Conservation (phyloP, 495 filamentous ascomycete species). For the Arthonia radiata region DNA sequence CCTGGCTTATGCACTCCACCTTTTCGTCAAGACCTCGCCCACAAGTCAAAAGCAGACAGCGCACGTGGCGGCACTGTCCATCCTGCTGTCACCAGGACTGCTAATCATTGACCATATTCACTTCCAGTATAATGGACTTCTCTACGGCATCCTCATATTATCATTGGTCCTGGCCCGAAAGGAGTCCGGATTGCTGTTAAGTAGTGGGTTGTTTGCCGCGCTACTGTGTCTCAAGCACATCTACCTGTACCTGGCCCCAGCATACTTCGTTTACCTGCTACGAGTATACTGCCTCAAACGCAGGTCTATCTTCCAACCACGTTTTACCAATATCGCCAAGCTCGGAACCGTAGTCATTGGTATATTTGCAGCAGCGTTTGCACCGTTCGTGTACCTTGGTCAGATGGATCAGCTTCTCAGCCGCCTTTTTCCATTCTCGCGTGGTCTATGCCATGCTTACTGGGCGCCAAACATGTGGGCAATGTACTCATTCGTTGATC, state of each 20-base stretch:
- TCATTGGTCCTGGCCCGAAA: slow-evolving; percentile 65
- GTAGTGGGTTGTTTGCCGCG: slow-evolving; percentile 59
- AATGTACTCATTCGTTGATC: slow-evolving; percentile 77
- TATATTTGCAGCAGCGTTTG: slow-evolving; percentile 68
- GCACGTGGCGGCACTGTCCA: slow-evolving; percentile 67
- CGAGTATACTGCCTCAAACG: slow-evolving; percentile 70
- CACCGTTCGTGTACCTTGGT: slow-evolving; percentile 61
- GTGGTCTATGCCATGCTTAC: slow-evolving; percentile 88
- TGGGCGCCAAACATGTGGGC: slow-evolving; percentile 98
- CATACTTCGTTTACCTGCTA: slow-evolving; percentile 84
- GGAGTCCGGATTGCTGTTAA: slow-evolving; percentile 46
- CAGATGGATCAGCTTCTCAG: slow-evolving; percentile 74
- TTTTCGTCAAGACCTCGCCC: slow-evolving; percentile 46
- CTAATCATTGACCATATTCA: slow-evolving; percentile 97
- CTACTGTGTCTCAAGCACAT: slow-evolving; percentile 93
- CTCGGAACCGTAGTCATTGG: slow-evolving; percentile 45
- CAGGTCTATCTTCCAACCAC: slow-evolving; percentile 49
- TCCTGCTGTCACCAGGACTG: slow-evolving; percentile 75
- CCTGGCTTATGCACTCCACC: slow-evolving; percentile 58
- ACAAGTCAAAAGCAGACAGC: slow-evolving; percentile 42
- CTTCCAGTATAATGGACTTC: slow-evolving; percentile 95
- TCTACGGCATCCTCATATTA: slow-evolving; percentile 71
- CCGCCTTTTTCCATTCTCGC: slow-evolving; percentile 77
- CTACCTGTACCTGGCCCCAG: slow-evolving; percentile 86
- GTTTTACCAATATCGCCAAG: slow-evolving; percentile 54